Percentiles rank a stretch among this genome's conserved stretches.
phyloP scores from a whole-genome alignment of 106 monocot genomes.

The Dendrobium nobile region DNA sequence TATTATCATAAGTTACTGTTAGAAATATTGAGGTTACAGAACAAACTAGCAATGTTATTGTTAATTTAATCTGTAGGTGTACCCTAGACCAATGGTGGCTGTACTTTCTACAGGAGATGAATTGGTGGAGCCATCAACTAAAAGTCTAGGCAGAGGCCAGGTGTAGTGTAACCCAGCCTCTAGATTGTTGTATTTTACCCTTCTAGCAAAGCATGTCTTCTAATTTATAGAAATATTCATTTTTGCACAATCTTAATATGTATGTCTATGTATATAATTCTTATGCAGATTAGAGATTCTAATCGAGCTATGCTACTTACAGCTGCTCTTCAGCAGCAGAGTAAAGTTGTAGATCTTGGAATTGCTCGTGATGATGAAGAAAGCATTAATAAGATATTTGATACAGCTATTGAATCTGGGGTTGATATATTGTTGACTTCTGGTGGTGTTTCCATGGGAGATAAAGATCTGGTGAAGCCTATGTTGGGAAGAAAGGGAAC shows the following conservation, averaged over 20 bases:
- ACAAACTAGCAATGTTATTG: not conserved
- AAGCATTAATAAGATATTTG: slow-evolving; percentile 37
- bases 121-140: slow-evolving; percentile 61
- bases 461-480: slow-evolving; percentile 90
- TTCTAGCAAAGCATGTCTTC: not conserved
- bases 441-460: slow-evolving; percentile 96
- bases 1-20: not conserved
- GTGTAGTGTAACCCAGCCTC: slow-evolving; percentile 21
- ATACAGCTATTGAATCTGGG: slow-evolving; percentile 39
- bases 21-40: not conserved
- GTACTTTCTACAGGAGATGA: slow-evolving; percentile 94
- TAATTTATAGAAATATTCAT: not conserved
- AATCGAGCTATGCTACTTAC: slow-evolving; percentile 85
- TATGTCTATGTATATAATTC: not conserved
- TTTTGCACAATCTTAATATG: not conserved
- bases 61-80: slow-evolving; percentile 41
- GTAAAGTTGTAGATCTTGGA: slow-evolving; percentile 82
- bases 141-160: slow-evolving; percentile 64
- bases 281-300: slow-evolving; percentile 86
- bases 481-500: slow-evolving; percentile 56
- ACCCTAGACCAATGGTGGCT: slow-evolving; percentile 62
- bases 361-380: slow-evolving; percentile 69
- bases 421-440: slow-evolving; percentile 84
- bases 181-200: not conserved
- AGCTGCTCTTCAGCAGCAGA: slow-evolving; percentile 65